These are phyloP conservation scores for Wickerhamomyces sp. DNA, from an alignment of 1,139 yeast genomes.

Conservation along the genomic window DNA sequence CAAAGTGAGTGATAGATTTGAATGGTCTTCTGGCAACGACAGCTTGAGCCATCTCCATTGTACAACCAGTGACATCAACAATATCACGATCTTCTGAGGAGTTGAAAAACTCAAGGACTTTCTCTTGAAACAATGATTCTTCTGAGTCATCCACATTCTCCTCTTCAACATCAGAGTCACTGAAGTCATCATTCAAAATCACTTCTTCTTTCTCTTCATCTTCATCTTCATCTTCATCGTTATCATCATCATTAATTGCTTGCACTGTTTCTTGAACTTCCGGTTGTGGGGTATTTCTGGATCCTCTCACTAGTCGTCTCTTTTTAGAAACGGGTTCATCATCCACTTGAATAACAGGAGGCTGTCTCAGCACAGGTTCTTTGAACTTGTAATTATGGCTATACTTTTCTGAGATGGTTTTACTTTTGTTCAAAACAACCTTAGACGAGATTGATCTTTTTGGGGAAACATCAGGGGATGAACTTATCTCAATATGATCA, in stretches of 20 bases:
- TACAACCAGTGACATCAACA: constrained; percentile 71
- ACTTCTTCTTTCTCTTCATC: constrained; percentile 21
- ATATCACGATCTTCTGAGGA: constrained; percentile 71
- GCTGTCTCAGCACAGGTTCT: background rate
- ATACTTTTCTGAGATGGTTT: constrained; percentile 50
- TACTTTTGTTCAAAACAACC: constrained; percentile 50
- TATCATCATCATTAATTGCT: constrained; percentile 5
- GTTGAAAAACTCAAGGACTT: constrained; percentile 74
- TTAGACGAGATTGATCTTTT: constrained; percentile 39
- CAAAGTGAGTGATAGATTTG: constrained; percentile 48
- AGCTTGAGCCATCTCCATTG: constrained; percentile 59
- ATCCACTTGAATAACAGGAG: background rate
- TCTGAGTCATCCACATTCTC: constrained; percentile 21
- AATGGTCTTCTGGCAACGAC: constrained; percentile 69
- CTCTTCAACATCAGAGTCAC: constrained; percentile 24
- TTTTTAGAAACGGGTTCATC: constrained; percentile 17
- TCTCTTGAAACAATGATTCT: constrained; percentile 48
- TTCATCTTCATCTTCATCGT: constrained; percentile 13
- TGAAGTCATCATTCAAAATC: constrained; percentile 17
- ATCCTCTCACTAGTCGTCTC: constrained; percentile 27
- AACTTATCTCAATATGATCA: constrained; percentile 14
- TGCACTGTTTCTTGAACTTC: background rate
- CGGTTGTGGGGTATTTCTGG: constrained; percentile 8
- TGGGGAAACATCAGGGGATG: constrained; percentile 23
- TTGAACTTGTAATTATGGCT: constrained; percentile 9